Conservation (phyloP, 257 asterid genomes). For the Verbascum thapsus region DNA sequence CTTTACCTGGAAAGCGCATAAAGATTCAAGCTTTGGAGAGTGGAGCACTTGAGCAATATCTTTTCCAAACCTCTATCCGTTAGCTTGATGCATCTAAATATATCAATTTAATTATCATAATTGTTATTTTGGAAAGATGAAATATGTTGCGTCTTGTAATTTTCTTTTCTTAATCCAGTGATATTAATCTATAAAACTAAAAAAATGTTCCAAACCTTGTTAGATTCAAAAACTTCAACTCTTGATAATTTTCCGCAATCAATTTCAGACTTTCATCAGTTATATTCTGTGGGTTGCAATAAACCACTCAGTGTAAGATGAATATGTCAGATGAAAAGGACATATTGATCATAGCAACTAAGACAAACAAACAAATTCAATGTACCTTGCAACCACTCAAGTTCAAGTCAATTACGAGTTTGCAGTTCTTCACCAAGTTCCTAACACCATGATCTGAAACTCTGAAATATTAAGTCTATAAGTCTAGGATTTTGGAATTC, state of each 20-base stretch:
- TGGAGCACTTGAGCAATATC: slow-evolving; percentile 67
- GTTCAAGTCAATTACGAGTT: slow-evolving; percentile 67
- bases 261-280: slow-evolving; percentile 68
- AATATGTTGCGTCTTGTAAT: neutral
- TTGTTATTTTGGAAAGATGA: neutral
- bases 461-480: slow-evolving; percentile 44
- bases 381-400: slow-evolving; percentile 94
- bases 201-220: slow-evolving; percentile 57
- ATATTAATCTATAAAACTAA: slow-evolving; percentile 14
- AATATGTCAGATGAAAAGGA: slow-evolving; percentile 28
- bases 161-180: neutral
- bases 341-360: slow-evolving; percentile 4
- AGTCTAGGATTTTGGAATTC: slow-evolving; percentile 13
- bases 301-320: slow-evolving; percentile 35
- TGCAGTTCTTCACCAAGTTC: slow-evolving; percentile 75
- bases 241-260: slow-evolving; percentile 67
- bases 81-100: slow-evolving; percentile 76
- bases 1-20: slow-evolving; percentile 90
- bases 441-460: slow-evolving; percentile 75
- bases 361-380: slow-evolving; percentile 18
- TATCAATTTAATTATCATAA: slow-evolving; percentile 12
- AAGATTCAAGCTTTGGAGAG: slow-evolving; percentile 80
- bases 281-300: slow-evolving; percentile 59
- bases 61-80: slow-evolving; percentile 74
- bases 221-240: slow-evolving; percentile 67